Base-by-base conservation (phyloP, 106 monocot genomes). In the Dendrobium nobile region DNA sequence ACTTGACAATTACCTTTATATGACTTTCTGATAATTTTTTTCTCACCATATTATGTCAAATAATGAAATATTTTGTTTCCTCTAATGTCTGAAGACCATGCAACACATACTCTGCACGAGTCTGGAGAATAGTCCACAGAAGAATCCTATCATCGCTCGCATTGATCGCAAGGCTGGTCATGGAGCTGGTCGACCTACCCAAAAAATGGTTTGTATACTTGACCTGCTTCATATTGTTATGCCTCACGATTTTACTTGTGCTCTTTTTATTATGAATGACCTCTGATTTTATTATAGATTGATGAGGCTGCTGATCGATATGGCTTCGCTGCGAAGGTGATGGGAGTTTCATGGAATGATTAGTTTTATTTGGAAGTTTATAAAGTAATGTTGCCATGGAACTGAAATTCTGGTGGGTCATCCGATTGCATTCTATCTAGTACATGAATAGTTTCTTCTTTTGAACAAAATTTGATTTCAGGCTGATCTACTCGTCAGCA, bases 81-180 rank as follows among this genome's bases (percentile, higher is more conserved):
- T 68, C 8, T 28, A 31, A 68, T 27, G 75, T 80, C 68, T 27
- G 42, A 81, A 99, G 99, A 95, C 95, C 13, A 86, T 95, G 93
- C 99, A 99, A 81, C 82, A 95, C 28, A 41, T 88, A 26, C 90
- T 99, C 2, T 99, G 88, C 80, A 85, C 82, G 2, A 95, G 99
- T 56, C n/a, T 91, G 5, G 86, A 90, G 82, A 87, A 87, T 65
- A 93, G 87, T 48, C 91, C 85, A 28, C 99, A 99, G 72, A 89
- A 84, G 5, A 99, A 93, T 81, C 93, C 95, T 15, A 95, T 93
- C 42, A 90, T 99, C 85, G 95, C 76, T 24, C 95, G 92, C 17
- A 93, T 99, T 47, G 91, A 91, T 28, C 77, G 83, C 31, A 95
- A 99, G 83, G 43, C 95, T 54, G 99, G 99, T 26, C 99, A 99